Percentiles rank a stretch among this genome's conserved stretches.
Evolutionary conservation across 306 rosid species (phyloP).

Genomic region (Malus sylvestris): DNA sequence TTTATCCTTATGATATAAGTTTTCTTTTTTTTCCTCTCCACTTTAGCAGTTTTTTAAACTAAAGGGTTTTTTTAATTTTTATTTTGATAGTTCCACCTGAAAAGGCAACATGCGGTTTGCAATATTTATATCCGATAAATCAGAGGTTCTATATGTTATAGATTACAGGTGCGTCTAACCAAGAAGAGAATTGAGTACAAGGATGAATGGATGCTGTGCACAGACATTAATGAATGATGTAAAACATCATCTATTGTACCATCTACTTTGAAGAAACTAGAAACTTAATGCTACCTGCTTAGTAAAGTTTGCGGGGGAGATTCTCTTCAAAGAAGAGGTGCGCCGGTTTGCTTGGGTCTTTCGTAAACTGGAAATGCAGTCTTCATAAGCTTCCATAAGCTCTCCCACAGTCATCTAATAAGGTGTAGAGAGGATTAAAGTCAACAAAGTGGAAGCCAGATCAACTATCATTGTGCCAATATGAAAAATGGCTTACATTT

Average conservation of each 20-base stretch:
- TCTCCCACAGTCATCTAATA: conserved; percentile 76
- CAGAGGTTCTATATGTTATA: background rate
- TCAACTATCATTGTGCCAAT: conserved; percentile 12
- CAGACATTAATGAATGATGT: background rate
- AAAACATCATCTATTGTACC: conserved; percentile 3
- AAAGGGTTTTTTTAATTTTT: no score
- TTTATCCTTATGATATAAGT: background rate
- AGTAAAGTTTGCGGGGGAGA: conserved; percentile 80
- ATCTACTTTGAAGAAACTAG: conserved; percentile 3
- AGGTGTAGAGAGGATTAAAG: conserved; percentile 19
- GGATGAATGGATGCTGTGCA: background rate
- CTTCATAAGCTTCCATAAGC: conserved; percentile 73
- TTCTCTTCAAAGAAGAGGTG: conserved; percentile 56
- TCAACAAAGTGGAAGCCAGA: conserved; percentile 16
- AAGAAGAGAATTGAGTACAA: background rate
- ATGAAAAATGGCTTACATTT: conserved; percentile 41
- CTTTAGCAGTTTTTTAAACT: background rate
- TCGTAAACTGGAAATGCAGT: conserved; percentile 65
- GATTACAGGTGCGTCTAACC: background rate
- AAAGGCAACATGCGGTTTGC: background rate
- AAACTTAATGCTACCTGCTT: conserved; percentile 49
- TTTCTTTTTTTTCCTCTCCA: no score
- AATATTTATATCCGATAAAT: background rate
- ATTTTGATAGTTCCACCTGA: background rate
- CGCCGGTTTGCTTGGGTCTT: conserved; percentile 59